Evolutionary conservation across 2,329 filamentous ascomycete genomes (phyloP), one percentile per base, ranked within the genome.

Genomic region (Hypoxylon sp.): DNA sequence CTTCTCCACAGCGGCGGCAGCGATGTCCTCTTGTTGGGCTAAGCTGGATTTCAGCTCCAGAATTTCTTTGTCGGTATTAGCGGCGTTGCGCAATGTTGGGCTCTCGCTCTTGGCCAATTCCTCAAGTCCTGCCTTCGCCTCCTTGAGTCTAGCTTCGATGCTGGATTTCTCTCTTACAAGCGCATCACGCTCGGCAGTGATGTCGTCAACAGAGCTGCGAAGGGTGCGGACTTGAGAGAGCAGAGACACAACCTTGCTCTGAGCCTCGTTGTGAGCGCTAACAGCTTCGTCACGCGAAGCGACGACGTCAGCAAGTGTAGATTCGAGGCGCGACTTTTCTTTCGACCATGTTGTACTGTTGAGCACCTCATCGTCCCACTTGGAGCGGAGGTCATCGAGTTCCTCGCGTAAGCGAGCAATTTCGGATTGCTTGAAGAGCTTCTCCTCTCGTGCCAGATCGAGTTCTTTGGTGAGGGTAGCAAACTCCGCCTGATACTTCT

Each of bases 341-440:
- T 99, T 99, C 11, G 95, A 95, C 95, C 96, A 98, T 0, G 95
- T 97, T 14, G 94, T 97, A 81, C 94, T 97, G 82, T 98, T 98
- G 74, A 98, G 89, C 10, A 98, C 94, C 81, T 99, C 95, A 75
- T 98, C 94, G 76, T 99, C 96, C 95, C 96, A 98, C 82, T 98
- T 98, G 74, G 91, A 94, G 72, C 96, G 90, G 65, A 98, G 87
- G 75, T 97, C 94, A 75, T 99, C 96, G 25, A 98, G 89, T 81
- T 99, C 96, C 78, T 98, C 95, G n/a, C 95, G 91, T 59, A 99
- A 86, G 49, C 94, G 90, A 14, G 91, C 88, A 71, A 95, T 97
- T 80, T 98, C 95, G 37, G 92, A 89, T 74, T 96, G 94, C 88
- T 87, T 95, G 87, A 84, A 98, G 82, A 85, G 92, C 86, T 85